Conservation (phyloP, 306 rosid genomes). For the Hippophae rhamnoides region DNA sequence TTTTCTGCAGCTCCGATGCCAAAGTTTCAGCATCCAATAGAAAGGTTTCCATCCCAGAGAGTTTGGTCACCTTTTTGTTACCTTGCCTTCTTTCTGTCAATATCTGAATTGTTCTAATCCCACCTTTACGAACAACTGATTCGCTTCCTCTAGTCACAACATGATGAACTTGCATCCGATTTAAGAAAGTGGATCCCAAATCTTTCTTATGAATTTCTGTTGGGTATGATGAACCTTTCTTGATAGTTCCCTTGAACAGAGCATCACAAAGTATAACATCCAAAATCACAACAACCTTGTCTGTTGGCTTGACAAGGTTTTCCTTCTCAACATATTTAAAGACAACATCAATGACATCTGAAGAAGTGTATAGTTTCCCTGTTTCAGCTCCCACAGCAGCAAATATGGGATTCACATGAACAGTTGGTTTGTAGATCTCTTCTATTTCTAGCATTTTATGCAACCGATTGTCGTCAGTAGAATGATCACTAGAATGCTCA, state of each 20-base stretch:
- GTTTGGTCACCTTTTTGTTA: conserved; percentile 83
- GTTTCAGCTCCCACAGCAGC: conserved; percentile 62
- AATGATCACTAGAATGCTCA: conserved; percentile 40
- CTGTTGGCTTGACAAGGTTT: conserved; percentile 62
- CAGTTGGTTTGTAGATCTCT: conserved; percentile 78
- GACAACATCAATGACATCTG: conserved; percentile 70
- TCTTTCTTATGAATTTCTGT: conserved; percentile 86
- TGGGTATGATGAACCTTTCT: conserved; percentile 79
- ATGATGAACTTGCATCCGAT: conserved; percentile 89
- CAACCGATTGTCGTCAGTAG: conserved; percentile 38
- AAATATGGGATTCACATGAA: conserved; percentile 75
- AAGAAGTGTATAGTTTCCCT: conserved; percentile 52
- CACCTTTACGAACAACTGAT: conserved; percentile 83
- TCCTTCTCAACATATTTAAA: conserved; percentile 63
- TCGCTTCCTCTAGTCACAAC: conserved; percentile 73
- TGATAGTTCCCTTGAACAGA: conserved; percentile 74
- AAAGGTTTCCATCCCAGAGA: conserved; percentile 77
- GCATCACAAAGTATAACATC: conserved; percentile 76
- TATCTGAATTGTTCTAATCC: conserved; percentile 68
- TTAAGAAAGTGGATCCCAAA: conserved; percentile 52
- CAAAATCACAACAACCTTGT: conserved; percentile 51
- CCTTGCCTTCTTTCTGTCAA: conserved; percentile 89
- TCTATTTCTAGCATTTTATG: conserved; percentile 63
- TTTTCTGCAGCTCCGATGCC: conserved; percentile 91
- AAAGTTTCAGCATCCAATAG: conserved; percentile 76